Percentiles rank a stretch among this genome's conserved stretches.
phyloP scores from a whole-genome alignment of 345 rosid species.

The Hibiscus trionum region DNA sequence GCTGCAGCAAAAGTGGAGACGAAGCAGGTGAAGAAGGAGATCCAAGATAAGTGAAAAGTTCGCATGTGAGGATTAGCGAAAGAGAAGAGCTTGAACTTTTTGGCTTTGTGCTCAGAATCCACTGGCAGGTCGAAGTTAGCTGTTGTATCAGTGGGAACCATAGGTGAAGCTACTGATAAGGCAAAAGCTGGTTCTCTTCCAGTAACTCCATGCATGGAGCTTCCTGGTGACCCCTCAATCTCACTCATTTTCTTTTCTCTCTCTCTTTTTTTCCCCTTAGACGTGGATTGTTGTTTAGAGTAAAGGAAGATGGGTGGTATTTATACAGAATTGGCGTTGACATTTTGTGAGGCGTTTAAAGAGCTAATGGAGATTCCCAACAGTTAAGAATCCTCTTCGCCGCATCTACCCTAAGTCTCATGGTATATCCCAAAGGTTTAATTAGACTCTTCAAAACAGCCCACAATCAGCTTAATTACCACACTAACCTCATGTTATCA shows the following conservation, averaged over 20 bases:
- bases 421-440: slow-evolving; percentile 60
- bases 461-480: slow-evolving; percentile 10
- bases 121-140: not conserved
- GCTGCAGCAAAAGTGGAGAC: slow-evolving; percentile 2
- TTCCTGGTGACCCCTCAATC: not conserved
- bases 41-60: slow-evolving; percentile 4
- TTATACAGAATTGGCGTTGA: slow-evolving; percentile 44
- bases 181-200: slow-evolving; percentile 1
- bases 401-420: slow-evolving; percentile 43
- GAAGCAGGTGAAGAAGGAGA: slow-evolving; percentile 4
- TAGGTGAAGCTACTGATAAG: slow-evolving; percentile 5
- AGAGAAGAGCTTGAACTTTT: slow-evolving; percentile 4
- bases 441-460: not conserved
- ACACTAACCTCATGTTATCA: slow-evolving; percentile 1
- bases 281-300: not conserved
- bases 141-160: not conserved
- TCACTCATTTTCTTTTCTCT: slow-evolving; percentile 25
- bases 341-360: slow-evolving; percentile 12
- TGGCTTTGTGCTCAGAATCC: slow-evolving; percentile 1
- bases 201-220: slow-evolving; percentile 9
- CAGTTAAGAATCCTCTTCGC: slow-evolving; percentile 49
- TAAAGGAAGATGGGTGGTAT: slow-evolving; percentile 7
- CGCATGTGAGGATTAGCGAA: not conserved
- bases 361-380: slow-evolving; percentile 45
- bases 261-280: not conserved